phyloP scores from a whole-genome alignment of 768 basidiomycete species.

The Leccinum obscurum region DNA sequence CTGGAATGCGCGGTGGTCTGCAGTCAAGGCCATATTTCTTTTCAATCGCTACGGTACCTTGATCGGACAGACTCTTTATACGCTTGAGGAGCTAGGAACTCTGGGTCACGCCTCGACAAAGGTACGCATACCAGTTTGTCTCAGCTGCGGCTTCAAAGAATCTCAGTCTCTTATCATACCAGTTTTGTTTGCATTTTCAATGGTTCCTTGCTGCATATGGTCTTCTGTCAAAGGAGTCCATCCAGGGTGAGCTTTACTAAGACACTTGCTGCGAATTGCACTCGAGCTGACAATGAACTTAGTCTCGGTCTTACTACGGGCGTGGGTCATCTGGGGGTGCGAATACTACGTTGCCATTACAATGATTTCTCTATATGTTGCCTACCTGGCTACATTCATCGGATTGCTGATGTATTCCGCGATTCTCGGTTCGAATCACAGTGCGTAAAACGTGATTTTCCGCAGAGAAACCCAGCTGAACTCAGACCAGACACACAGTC shows the following conservation, averaged over 20 bases:
- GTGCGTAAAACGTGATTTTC: background rate
- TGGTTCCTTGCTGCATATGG: background rate
- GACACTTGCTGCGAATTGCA: background rate
- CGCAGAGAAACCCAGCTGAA: background rate
- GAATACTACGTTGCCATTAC: background rate
- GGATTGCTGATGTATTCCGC: background rate
- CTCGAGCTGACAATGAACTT: background rate
- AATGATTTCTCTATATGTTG: constrained; percentile 12
- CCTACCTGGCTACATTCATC: constrained; percentile 4
- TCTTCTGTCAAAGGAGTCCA: background rate
- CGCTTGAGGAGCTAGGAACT: constrained; percentile 16
- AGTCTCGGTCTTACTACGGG: constrained; percentile 19
- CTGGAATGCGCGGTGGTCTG: constrained; percentile 14
- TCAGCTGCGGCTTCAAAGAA: background rate
- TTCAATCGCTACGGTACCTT: constrained; percentile 22
- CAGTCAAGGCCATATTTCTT: constrained; percentile 16
- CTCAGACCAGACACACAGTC: background rate
- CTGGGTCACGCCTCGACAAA: constrained; percentile 11
- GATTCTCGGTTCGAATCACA: background rate
- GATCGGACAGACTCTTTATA: constrained; percentile 8
- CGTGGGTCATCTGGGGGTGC: constrained; percentile 21
- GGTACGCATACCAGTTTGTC: constrained; percentile 1
- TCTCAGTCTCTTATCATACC: background rate
- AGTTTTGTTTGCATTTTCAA: constrained; percentile 17
- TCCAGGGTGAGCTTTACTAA: background rate